phyloP scores from a whole-genome alignment of 352 stramenopile genomes.

The Globisporangium yorkense region DNA sequence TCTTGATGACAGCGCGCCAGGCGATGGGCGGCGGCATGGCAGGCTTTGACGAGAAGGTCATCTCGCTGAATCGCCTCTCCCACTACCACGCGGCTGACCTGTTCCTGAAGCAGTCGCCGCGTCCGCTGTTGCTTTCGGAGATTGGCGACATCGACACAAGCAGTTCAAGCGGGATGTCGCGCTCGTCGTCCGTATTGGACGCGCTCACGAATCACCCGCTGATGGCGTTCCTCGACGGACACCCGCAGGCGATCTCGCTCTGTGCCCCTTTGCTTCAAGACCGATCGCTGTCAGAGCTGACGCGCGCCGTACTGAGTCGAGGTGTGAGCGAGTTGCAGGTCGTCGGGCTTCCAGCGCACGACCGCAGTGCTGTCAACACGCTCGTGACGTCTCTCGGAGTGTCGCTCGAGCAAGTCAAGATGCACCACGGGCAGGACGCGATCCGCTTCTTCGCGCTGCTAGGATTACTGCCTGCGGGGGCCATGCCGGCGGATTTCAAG shows the following conservation, averaged over 20 bases:
- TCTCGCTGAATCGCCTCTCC: conserved; percentile 68
- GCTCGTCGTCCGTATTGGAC: conserved; percentile 43
- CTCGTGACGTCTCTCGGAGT: conserved; percentile 71
- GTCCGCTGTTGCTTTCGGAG: conserved; percentile 57
- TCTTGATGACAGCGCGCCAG: conserved; percentile 70
- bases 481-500: conserved; percentile 73
- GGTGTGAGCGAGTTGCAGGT: conserved; percentile 67
- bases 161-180: conserved; percentile 15
- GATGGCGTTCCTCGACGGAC: conserved; percentile 76
- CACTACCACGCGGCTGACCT: conserved; percentile 65
- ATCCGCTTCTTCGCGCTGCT: conserved; percentile 74
- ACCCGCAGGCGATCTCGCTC: conserved; percentile 76
- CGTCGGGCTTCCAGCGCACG: conserved; percentile 51
- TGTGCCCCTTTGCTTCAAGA: conserved; percentile 72
- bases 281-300: conserved; percentile 66
- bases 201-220: conserved; percentile 59
- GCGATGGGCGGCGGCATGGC: conserved; percentile 64
- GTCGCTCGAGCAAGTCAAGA: conserved; percentile 66
- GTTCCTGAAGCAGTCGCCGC: conserved; percentile 74
- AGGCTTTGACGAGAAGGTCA: conserved; percentile 77
- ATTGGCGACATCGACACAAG: conserved; percentile 45
- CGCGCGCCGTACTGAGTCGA: conserved; percentile 58
- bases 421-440: conserved; percentile 58
- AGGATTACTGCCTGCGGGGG: conserved; percentile 59
- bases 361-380: conserved; percentile 69